Conservation (phyloP, 805 yeast genomes). For the Suhomyces sp. region DNA sequence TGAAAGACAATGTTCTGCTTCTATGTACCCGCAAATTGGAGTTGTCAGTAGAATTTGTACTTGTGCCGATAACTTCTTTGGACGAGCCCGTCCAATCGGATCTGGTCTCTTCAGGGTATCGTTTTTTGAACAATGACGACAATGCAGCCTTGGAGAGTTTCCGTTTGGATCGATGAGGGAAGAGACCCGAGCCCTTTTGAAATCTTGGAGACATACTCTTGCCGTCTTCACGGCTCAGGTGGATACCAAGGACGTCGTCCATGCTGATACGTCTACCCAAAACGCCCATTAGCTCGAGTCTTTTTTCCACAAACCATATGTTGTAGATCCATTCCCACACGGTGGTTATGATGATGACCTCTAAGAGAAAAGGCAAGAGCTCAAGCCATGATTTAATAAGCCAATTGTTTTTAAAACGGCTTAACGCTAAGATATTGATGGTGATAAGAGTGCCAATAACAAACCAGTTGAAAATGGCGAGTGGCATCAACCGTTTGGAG, state of each 20-base stretch:
- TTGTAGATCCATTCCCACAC: slow-evolving; percentile 68
- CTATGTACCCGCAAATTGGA: neutral
- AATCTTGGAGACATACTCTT: neutral
- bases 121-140: neutral
- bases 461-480: slow-evolving; percentile 45
- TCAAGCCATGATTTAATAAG: slow-evolving; percentile 50
- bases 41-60: neutral
- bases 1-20: slow-evolving; percentile 1
- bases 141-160: neutral
- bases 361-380: slow-evolving; percentile 41
- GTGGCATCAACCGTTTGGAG: slow-evolving; percentile 43
- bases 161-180: neutral
- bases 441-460: slow-evolving; percentile 38
- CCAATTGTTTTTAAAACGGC: slow-evolving; percentile 30
- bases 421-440: slow-evolving; percentile 22
- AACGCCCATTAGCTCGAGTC: slow-evolving; percentile 53
- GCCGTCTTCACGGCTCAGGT: slow-evolving; percentile 8
- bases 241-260: slow-evolving; percentile 33
- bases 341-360: slow-evolving; percentile 49
- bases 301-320: slow-evolving; percentile 48
- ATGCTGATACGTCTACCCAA: slow-evolving; percentile 58
- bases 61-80: neutral
- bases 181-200: neutral
- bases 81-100: slow-evolving; percentile 1
- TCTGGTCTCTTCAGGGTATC: neutral